Conservation (phyloP, 2,329 filamentous ascomycete species). For the Epichloe aotearoae region DNA sequence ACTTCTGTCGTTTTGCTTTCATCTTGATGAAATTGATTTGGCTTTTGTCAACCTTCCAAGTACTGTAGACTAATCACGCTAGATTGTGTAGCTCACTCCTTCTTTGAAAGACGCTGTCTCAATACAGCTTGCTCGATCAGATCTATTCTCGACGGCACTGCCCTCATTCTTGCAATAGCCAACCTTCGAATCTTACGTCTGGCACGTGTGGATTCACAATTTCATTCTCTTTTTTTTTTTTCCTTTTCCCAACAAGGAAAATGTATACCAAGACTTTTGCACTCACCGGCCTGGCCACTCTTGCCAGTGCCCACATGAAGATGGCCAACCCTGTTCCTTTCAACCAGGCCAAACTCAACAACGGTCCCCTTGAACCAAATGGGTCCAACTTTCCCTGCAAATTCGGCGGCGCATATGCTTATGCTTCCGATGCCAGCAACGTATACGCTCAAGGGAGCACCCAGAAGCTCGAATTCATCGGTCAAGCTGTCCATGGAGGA, state of each 20-base stretch:
- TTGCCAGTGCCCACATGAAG: conserved; percentile 61
- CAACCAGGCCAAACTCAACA: conserved; percentile 27
- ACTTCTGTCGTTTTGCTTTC: too few relatives aligned
- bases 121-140: background rate
- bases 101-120: background rate
- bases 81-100: background rate
- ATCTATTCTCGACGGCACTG: conserved; percentile 14
- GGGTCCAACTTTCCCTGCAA: conserved; percentile 81
- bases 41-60: background rate
- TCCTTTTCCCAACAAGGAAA: conserved; percentile 13
- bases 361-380: conserved; percentile 45
- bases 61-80: background rate
- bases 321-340: conserved; percentile 59
- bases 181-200: conserved; percentile 15
- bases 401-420: conserved; percentile 26
- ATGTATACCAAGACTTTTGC: conserved; percentile 39
- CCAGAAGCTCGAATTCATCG: conserved; percentile 47
- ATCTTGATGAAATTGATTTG: too few relatives aligned
- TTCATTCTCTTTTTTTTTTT: conserved; percentile 11
- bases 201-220: conserved; percentile 16
- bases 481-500: conserved; percentile 71
- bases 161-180: conserved; percentile 2
- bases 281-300: conserved; percentile 41
- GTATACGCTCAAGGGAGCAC: conserved; percentile 35
- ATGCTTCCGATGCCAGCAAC: conserved; percentile 37